phyloP scores from a whole-genome alignment of 116 monocot genomes.

The Phalaenopsis hybrid region DNA sequence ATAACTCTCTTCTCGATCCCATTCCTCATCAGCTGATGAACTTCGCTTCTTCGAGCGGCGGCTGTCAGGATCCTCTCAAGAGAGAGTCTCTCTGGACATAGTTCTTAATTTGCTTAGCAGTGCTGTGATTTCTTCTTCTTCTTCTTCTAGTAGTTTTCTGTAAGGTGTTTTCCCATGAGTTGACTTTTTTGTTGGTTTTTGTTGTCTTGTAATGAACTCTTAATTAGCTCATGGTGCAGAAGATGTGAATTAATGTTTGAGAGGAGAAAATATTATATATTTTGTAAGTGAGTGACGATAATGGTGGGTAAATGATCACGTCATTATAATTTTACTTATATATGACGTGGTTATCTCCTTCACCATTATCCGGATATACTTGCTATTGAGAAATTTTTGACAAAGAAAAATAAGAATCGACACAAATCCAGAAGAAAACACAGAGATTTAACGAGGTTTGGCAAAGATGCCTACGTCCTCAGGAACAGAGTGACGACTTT shows the following conservation, averaged over 20 bases:
- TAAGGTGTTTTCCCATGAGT: neutral
- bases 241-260: neutral
- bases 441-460: too few species aligned
- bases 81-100: slow-evolving; percentile 88
- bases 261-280: too few species aligned
- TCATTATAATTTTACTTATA: too few species aligned
- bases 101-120: neutral
- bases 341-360: too few species aligned
- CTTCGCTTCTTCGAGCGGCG: slow-evolving; percentile 37
- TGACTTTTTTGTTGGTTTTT: neutral
- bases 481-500: too few species aligned
- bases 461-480: too few species aligned
- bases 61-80: slow-evolving; percentile 63
- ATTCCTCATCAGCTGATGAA: slow-evolving; percentile 42
- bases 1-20: slow-evolving; percentile 26
- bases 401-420: too few species aligned
- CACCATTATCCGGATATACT: too few species aligned
- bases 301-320: too few species aligned
- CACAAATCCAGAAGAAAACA: too few species aligned
- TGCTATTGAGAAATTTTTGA: too few species aligned
- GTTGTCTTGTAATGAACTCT: neutral
- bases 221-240: neutral
- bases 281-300: too few species aligned
- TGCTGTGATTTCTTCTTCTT: neutral
- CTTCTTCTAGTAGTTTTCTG: neutral